A percentile compares a stretch with the other conserved stretches of the same genome.
Conservation (phyloP, 2,329 filamentous ascomycete genomes). For the Akanthomyces dipterigenus region DNA sequence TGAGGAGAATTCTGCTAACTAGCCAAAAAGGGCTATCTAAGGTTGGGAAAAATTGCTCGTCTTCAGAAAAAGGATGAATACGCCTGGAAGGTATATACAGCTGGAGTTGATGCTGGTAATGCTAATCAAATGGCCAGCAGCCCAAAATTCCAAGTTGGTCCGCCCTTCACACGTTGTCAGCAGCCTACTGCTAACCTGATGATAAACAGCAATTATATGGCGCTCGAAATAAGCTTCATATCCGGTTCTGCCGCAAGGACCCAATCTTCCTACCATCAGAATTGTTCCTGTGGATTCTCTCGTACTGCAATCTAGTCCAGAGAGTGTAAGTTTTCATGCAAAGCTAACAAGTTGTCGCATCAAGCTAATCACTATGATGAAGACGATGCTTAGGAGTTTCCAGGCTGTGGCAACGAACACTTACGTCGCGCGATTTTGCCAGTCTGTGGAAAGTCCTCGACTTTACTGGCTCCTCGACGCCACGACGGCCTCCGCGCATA, state of each 20-base stretch:
- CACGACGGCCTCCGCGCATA: slow-evolving; percentile 19
- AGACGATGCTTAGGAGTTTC: slow-evolving; percentile 26
- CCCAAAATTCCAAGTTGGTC: slow-evolving; percentile 28
- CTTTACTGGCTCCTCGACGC: slow-evolving; percentile 20
- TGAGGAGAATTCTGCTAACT: background rate
- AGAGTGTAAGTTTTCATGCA: slow-evolving; percentile 21
- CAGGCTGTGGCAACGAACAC: slow-evolving; percentile 24
- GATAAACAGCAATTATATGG: slow-evolving; percentile 26
- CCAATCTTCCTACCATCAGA: slow-evolving; percentile 31
- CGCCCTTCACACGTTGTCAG: background rate
- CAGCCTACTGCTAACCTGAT: background rate
- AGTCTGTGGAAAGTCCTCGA: slow-evolving; percentile 26
- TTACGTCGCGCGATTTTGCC: slow-evolving; percentile 23
- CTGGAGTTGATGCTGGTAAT: slow-evolving; percentile 30
- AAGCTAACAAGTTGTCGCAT: too few relatives aligned
- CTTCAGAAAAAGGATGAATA: slow-evolving; percentile 30
- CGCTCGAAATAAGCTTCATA: slow-evolving; percentile 28
- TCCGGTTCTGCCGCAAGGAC: slow-evolving; percentile 27
- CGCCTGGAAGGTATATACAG: slow-evolving; percentile 34
- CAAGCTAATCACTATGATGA: background rate
- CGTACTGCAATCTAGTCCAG: slow-evolving; percentile 26
- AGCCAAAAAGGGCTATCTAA: slow-evolving; percentile 33
- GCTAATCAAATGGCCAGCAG: slow-evolving; percentile 21
- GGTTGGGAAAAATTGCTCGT: slow-evolving; percentile 33
- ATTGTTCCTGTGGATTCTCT: slow-evolving; percentile 30